Evolutionary conservation across 2,329 filamentous ascomycete species (phyloP), one percentile per base, ranked within the genome.

Genomic region (Grosmannia penicillata): DNA sequence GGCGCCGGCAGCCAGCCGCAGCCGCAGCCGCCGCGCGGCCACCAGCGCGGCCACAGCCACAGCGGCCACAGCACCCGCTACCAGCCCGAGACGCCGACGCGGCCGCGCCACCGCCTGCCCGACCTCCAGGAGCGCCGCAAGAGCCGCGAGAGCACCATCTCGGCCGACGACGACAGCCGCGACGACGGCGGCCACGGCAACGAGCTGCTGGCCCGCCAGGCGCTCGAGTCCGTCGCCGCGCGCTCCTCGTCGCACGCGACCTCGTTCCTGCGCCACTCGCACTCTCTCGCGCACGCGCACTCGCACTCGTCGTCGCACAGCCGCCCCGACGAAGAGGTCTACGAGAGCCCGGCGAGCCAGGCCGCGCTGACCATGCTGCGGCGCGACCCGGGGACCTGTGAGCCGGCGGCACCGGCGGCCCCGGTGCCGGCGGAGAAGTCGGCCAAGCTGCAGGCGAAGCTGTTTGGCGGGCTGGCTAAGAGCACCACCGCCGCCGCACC

Each of bases 131-230:
- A 32, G 17, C 66, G 72, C 27, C 72, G 73, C 37, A 75, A 77
- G 56, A 86, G 84, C 55, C 75, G 83, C 43, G 85, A 93, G 55
- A 89, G 82, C 60, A 93, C 84, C 2, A 86, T 91, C 35, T 91
- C 84, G 1, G 78, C 73, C 17, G 69, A 69, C 31, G 15, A n/a
- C 21, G 34, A 15, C 15, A 24, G 18, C 22, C 17, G 22, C 26
- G 26, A 27, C 19, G 14, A 36, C 3, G 10, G 14, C 4, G 19
- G 31, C 10, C 8, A 33, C 21, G 18, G 10, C 41, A 71, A 68
- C 36, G 72, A 68, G 48, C 70, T 74, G 48, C 58, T 74, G 19
- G 68, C 67, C 1, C 62, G 70, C 5, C 66, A 71, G 42, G 69
- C 69, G 1, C 49, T 74, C 13, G 60, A 68, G 44, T 66, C 64